phyloP scores from a whole-genome alignment of 1,284 basidiomycete genomes.

The Cutaneotrichosporon dermatis region DNA sequence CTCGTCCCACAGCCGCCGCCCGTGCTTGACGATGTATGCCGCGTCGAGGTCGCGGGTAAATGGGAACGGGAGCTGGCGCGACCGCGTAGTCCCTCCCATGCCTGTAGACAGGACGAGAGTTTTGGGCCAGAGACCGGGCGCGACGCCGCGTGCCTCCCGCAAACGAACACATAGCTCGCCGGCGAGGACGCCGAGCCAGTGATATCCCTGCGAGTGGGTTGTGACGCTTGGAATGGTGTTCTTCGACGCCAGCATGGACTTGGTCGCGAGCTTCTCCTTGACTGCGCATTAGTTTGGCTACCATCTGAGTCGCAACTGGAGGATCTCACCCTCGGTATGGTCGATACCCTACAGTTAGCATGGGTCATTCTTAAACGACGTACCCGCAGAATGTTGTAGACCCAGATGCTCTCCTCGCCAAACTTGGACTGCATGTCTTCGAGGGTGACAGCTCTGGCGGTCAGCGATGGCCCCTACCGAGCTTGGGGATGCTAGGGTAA shows the following conservation, averaged over 20 bases:
- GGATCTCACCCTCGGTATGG: conserved; percentile 67
- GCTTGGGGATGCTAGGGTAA: conserved; percentile 7
- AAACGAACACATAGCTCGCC: conserved; percentile 82
- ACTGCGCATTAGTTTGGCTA: conserved; percentile 53
- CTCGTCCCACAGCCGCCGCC: conserved; percentile 82
- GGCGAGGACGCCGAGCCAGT: conserved; percentile 87
- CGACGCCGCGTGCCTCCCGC: conserved; percentile 69
- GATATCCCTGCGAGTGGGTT: conserved; percentile 66
- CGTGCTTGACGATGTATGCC: conserved; percentile 71
- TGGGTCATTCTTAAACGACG: conserved; percentile 4
- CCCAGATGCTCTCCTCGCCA: conserved; percentile 66
- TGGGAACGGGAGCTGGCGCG: conserved; percentile 75
- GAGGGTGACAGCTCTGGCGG: conserved; percentile 47
- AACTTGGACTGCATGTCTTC: conserved; percentile 54
- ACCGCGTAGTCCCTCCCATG: conserved; percentile 54
- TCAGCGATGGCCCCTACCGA: conserved; percentile 3
- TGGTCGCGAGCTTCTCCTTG: conserved; percentile 74
- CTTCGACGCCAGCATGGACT: conserved; percentile 92
- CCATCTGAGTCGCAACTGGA: neutral
- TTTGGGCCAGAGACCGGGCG: conserved; percentile 84
- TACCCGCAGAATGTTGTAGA: conserved; percentile 68
- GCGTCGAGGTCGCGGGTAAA: conserved; percentile 70
- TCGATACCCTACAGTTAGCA: conserved; percentile 71
- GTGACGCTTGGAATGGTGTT: conserved; percentile 76
- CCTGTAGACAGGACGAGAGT: conserved; percentile 73